Base-by-base conservation (phyloP, 371 early-diverging fungal species). In the Blakeslea trispora region DNA sequence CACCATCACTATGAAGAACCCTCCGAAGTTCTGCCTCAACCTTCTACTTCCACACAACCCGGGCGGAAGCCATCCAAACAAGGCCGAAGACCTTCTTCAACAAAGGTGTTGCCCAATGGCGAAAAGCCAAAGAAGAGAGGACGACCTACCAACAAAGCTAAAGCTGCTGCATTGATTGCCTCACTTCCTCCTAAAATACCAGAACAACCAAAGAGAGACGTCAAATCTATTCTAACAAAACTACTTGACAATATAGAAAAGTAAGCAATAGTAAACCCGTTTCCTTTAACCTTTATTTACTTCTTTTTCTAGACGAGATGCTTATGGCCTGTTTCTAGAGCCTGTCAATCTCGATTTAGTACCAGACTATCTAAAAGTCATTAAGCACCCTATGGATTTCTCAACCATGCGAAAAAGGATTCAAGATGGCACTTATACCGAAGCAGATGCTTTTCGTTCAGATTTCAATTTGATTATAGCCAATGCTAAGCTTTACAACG, bases 271-370 rank as follows among this genome's bases (percentile, higher is more conserved):
- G 0, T 28, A 31, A 46, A 43, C 23, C 10, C 14, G 15, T 7
- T 14, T 34, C 19, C 11, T 50, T 14, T n/a, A n/a, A n/a, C n/a
- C n/a, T n/a, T n/a, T n/a, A 19, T 47, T 35, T 39, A 35, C 34
- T n/a, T 46, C n/a, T 7, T 47, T 52, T 1, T 18, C 13, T 42
- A 77, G 76, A 49, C 57, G 66, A 22, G 85, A 89, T 64, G 72
- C 73, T 0, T 91, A 92, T 67, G 89, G 91, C 0, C 83, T 92
- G 48, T 94, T 94, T 59, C 60, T 88, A 15, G 84, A 88, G 32
- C 93, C 94, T 21, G 95, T 94, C n/a, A 88, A 93, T 65, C 81
- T 84, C 14, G 64, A 60, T 0, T 47, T 85, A 9, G 92, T 94
- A 8, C 79, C 86, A 1, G 93, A 92, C 58, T 94, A 94, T 66